Evolutionary conservation across 1,284 basidiomycete genomes (phyloP).

Genomic region (Malassezia japonica): DNA sequence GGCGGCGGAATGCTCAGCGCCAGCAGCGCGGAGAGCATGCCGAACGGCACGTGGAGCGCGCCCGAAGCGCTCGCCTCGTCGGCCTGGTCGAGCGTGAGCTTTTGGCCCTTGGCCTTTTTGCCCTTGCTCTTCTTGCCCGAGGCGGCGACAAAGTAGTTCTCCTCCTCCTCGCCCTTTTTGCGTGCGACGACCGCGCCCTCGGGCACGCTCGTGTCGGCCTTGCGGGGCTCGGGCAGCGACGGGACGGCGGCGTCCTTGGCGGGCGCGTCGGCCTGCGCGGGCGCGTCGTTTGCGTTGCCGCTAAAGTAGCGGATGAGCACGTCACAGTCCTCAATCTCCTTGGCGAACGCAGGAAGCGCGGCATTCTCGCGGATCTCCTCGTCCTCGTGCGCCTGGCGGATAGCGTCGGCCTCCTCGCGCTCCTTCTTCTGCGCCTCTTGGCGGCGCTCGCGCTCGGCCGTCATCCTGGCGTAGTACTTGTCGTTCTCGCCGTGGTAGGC

Average conservation of each 20-base stretch:
- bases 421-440: slow-evolving; percentile 70
- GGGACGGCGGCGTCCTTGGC: slow-evolving; percentile 53
- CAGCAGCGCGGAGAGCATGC: slow-evolving; percentile 76
- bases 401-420: slow-evolving; percentile 69
- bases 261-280: neutral
- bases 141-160: slow-evolving; percentile 73
- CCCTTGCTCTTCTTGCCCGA: slow-evolving; percentile 60
- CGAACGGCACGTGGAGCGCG: slow-evolving; percentile 67
- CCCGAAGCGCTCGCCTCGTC: slow-evolving; percentile 16
- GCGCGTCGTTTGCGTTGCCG: slow-evolving; percentile 43
- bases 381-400: slow-evolving; percentile 71
- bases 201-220: slow-evolving; percentile 55
- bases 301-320: slow-evolving; percentile 81
- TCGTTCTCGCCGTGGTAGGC: slow-evolving; percentile 40
- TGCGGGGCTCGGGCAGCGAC: slow-evolving; percentile 75
- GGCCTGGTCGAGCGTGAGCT: slow-evolving; percentile 13
- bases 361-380: slow-evolving; percentile 82
- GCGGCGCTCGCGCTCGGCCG: slow-evolving; percentile 52
- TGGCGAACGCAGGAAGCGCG: slow-evolving; percentile 75
- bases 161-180: slow-evolving; percentile 66
- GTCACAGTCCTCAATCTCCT: slow-evolving; percentile 92
- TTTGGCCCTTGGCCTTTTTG: slow-evolving; percentile 27
- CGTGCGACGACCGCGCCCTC: slow-evolving; percentile 63
- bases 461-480: slow-evolving; percentile 38
- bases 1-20: slow-evolving; percentile 84